phyloP scores from a whole-genome alignment of 169 alveolate species.

The Eimeria acervulina region DNA sequence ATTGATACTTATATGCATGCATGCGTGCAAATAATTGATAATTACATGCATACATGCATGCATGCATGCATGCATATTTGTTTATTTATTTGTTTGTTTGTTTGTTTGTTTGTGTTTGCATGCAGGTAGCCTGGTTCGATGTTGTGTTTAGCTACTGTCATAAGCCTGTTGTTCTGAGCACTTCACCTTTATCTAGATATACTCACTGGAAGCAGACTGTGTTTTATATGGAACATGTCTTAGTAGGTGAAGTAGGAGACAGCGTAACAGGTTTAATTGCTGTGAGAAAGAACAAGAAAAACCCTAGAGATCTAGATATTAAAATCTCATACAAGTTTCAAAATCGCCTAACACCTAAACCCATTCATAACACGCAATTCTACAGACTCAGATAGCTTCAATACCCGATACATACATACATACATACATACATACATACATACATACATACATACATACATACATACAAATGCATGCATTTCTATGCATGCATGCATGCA shows the following conservation, averaged over 20 bases:
- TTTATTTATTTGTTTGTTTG: neutral
- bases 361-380: slow-evolving; percentile 71
- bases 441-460: too few species aligned
- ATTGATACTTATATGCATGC: neutral
- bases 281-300: slow-evolving; percentile 90
- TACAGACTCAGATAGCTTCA: slow-evolving; percentile 67
- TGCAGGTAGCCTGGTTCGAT: slow-evolving; percentile 96
- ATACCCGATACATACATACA: too few species aligned
- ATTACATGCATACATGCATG: too few species aligned
- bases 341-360: neutral
- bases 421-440: too few species aligned
- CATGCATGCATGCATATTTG: neutral
- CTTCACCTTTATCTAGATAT: slow-evolving; percentile 87
- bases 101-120: too few species aligned
- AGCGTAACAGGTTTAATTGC: slow-evolving; percentile 92
- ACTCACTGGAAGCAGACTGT: slow-evolving; percentile 98
- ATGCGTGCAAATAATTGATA: too few species aligned
- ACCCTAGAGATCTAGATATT: slow-evolving; percentile 94
- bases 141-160: slow-evolving; percentile 94
- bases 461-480: too few species aligned
- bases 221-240: slow-evolving; percentile 92
- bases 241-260: slow-evolving; percentile 86
- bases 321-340: slow-evolving; percentile 89
- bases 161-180: slow-evolving; percentile 93
- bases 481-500: too few species aligned